phyloP scores from a whole-genome alignment of 305 asterid genomes.

The Fraxinus velutina region DNA sequence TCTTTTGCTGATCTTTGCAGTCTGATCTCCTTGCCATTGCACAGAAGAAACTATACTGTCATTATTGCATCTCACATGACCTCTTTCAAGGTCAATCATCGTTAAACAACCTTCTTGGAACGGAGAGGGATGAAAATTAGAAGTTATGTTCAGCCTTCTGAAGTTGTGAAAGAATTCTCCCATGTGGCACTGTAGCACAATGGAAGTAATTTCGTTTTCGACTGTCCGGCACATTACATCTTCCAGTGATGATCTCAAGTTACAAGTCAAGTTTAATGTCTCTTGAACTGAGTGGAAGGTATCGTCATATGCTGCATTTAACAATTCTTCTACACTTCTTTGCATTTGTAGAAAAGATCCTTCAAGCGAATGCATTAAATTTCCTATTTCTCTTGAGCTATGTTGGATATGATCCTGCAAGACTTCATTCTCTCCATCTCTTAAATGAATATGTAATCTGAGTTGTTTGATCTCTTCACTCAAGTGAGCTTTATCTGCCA shows the following conservation, averaged over 20 bases:
- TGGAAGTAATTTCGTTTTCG: slow-evolving; percentile 43
- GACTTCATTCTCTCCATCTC: slow-evolving; percentile 37
- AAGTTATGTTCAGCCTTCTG: slow-evolving; percentile 24
- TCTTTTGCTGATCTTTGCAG: slow-evolving; percentile 19
- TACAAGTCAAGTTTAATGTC: slow-evolving; percentile 35
- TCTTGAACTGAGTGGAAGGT: slow-evolving; percentile 47
- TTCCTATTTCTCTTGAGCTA: slow-evolving; percentile 39
- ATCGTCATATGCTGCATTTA: slow-evolving; percentile 38
- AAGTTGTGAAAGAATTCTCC: slow-evolving; percentile 28
- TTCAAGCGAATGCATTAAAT: slow-evolving; percentile 43
- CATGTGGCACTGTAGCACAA: slow-evolving; percentile 48
- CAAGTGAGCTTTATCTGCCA: slow-evolving; percentile 46
- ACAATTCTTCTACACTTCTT: slow-evolving; percentile 42
- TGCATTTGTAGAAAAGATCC: slow-evolving; percentile 54
- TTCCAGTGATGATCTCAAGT: slow-evolving; percentile 49
- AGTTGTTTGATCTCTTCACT: slow-evolving; percentile 50
- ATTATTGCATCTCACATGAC: slow-evolving; percentile 14
- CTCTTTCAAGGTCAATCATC: slow-evolving; percentile 25
- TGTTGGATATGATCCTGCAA: slow-evolving; percentile 37
- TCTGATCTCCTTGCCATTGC: slow-evolving; percentile 31
- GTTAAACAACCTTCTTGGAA: slow-evolving; percentile 28
- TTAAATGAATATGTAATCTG: slow-evolving; percentile 32
- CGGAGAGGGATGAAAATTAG: slow-evolving; percentile 25
- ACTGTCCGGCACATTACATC: slow-evolving; percentile 40
- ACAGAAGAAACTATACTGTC: slow-evolving; percentile 24